Base-by-base conservation (phyloP, 1,139 yeast genomes). In the Pichia sp. region DNA sequence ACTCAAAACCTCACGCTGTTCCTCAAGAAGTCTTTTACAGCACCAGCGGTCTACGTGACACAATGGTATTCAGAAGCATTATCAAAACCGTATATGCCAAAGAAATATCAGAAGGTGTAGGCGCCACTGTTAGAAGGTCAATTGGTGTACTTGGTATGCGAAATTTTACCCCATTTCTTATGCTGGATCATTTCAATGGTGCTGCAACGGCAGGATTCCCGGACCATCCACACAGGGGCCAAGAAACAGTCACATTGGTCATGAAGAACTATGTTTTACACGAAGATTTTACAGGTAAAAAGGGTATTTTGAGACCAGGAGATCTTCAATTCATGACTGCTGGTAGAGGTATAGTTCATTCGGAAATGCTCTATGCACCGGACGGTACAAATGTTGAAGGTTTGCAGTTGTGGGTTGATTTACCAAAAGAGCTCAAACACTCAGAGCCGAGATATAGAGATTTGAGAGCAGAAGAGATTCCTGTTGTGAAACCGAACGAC, bases 311-410 rank as follows among this genome's bases (percentile, higher is more conserved):
- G 46, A 75, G 78, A 48, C 81, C 88, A 27, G 97, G 96, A 43
- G 97, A 88, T 61, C 69, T 88, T 54, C 97, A 88, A 66, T 87
- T 88, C 61, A 88, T 88, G 95, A 88, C 96, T 47, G 96, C 96
- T 7, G 96, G 97, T 46, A 77, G 73, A 54, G 97, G 95, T 45
- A 78, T 87, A 39, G 87, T 85, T 36, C 95, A 87, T 58, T 76
- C 88, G 4, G 95, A 85, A 58, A 84, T 85, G 79, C 95, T 95
- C 11, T 59, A 47, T 39, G 77, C 84, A 33, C 70, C 72, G 37
- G 79, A 77, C 52, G 84, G 82, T 28, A 61, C 71, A 26, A 66
- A 75, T 1, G 78, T 81, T 36, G 74, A 69, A 38, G 96, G 95
- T 43, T 69, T 88, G 71, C 96, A 88, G 64, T 67, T 90, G 44